These are phyloP conservation scores for Blastobotrys malaysiensis DNA, from an alignment of 1,139 yeast genomes.

Conservation along the genomic window DNA sequence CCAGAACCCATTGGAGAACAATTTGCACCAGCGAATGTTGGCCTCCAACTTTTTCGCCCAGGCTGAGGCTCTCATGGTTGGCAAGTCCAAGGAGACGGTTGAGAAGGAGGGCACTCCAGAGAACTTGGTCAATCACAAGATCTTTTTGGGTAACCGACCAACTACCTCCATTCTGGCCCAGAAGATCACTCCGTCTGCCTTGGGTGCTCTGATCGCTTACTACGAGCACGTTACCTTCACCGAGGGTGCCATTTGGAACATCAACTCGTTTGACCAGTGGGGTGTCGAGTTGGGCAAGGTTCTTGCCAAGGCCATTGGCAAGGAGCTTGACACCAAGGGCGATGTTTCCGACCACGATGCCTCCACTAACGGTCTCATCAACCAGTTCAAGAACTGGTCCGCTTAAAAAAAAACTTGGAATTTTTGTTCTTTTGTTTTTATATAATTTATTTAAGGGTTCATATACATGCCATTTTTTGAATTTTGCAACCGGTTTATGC, in stretches of 20 bases:
- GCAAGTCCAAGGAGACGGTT: slow-evolving; percentile 81
- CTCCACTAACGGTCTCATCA: slow-evolving; percentile 86
- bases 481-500: neutral
- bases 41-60: slow-evolving; percentile 98
- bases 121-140: slow-evolving; percentile 87
- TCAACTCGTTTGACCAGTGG: slow-evolving; percentile 99
- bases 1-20: slow-evolving; percentile 92
- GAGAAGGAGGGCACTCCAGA: slow-evolving; percentile 83
- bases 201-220: slow-evolving; percentile 94
- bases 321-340: slow-evolving; percentile 64
- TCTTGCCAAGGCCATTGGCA: slow-evolving; percentile 90
- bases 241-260: slow-evolving; percentile 99
- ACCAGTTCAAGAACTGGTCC: slow-evolving; percentile 91
- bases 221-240: slow-evolving; percentile 96
- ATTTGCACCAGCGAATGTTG: slow-evolving; percentile 91
- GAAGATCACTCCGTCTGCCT: slow-evolving; percentile 90
- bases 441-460: neutral
- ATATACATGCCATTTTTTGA: neutral
- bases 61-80: slow-evolving; percentile 96
- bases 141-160: slow-evolving; percentile 97
- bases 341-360: slow-evolving; percentile 71
- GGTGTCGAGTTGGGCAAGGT: slow-evolving; percentile 99
- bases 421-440: neutral
- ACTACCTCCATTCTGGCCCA: slow-evolving; percentile 95
- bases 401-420: slow-evolving; percentile 20